Percentiles rank a stretch among this genome's conserved stretches.
Conservation (phyloP, 2,329 filamentous ascomycete species). For the Neofusicoccum sp. region DNA sequence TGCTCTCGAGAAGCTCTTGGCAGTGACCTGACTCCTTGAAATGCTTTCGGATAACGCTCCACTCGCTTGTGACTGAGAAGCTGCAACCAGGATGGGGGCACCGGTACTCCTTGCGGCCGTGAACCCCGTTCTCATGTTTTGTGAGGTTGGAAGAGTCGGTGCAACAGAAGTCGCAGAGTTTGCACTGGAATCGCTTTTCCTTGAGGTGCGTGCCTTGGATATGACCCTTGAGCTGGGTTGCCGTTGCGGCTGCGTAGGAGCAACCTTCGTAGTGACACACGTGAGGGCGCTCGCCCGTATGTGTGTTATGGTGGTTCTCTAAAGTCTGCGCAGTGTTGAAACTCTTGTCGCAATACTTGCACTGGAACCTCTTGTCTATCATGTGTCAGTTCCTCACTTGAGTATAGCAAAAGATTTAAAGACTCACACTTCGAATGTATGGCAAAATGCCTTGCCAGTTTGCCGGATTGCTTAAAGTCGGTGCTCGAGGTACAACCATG, state of each 20-base stretch:
- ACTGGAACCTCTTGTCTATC: slow-evolving; percentile 34
- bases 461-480: slow-evolving; percentile 41
- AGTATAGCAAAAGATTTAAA: neutral
- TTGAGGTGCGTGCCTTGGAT: slow-evolving; percentile 37
- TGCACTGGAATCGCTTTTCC: slow-evolving; percentile 38
- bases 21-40: slow-evolving; percentile 37
- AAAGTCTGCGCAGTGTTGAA: slow-evolving; percentile 42
- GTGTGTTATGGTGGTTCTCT: slow-evolving; percentile 40
- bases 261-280: slow-evolving; percentile 32
- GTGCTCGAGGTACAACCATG: slow-evolving; percentile 34
- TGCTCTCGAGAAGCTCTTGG: slow-evolving; percentile 33
- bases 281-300: slow-evolving; percentile 37
- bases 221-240: slow-evolving; percentile 34
- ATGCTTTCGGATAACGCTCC: slow-evolving; percentile 41
- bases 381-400: neutral
- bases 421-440: slow-evolving; percentile 32
- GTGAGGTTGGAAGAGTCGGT: slow-evolving; percentile 37
- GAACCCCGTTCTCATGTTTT: slow-evolving; percentile 32
- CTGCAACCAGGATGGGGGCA: slow-evolving; percentile 38
- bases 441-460: slow-evolving; percentile 37
- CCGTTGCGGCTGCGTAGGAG: slow-evolving; percentile 38
- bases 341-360: slow-evolving; percentile 37
- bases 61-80: slow-evolving; percentile 39
- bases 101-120: slow-evolving; percentile 25
- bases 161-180: slow-evolving; percentile 39